Conservation (phyloP, 148 eudicot species). For the Spergularia marina region DNA sequence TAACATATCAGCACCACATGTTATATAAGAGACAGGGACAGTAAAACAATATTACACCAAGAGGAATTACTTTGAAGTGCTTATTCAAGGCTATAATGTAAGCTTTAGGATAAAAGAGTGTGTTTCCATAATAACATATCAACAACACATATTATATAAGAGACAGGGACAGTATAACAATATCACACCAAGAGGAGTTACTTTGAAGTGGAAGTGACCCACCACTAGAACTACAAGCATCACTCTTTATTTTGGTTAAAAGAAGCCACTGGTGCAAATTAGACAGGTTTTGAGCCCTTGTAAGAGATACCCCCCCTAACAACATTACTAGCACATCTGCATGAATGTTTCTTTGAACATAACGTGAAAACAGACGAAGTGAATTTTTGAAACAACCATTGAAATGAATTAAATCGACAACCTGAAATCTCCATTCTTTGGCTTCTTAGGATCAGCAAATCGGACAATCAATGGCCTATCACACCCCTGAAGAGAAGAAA, state of each 20-base stretch:
- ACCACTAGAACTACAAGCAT: background rate
- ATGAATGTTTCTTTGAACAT: background rate
- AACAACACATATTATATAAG: background rate
- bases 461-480: slow-evolving; percentile 79
- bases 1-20: background rate
- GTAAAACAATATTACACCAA: slow-evolving; percentile 5
- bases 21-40: background rate
- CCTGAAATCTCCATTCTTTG: slow-evolving; percentile 72
- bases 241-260: too few species aligned
- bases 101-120: too few species aligned
- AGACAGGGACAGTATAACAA: background rate
- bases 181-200: background rate
- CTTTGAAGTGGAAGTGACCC: background rate
- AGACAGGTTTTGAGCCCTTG: too few species aligned
- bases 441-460: slow-evolving; percentile 98
- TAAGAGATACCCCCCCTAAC: too few species aligned
- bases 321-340: too few species aligned
- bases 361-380: background rate
- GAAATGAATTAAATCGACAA: slow-evolving; percentile 15
- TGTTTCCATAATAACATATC: too few species aligned
- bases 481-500: slow-evolving; percentile 59
- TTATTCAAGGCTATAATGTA: too few species aligned
- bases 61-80: background rate
- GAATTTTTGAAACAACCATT: background rate
- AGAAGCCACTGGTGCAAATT: too few species aligned